These are phyloP conservation scores for Anthoceros angustus DNA, from an alignment of 225 moss, liverwort and hornwort genomes.

Conservation along the genomic window DNA sequence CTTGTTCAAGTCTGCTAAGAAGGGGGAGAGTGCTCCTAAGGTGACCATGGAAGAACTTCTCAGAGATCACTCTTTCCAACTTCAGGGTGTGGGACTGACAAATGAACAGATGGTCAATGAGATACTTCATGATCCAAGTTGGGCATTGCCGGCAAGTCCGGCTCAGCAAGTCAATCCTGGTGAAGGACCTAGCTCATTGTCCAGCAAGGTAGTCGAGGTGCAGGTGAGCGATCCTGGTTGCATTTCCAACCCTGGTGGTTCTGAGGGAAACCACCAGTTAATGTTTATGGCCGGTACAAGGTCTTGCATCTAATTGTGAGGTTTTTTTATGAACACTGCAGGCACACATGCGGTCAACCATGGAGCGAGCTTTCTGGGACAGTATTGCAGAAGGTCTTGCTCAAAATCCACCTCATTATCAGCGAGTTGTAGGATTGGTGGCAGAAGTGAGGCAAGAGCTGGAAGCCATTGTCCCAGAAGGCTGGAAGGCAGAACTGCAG, in stretches of 20 bases:
- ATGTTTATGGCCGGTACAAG: not conserved
- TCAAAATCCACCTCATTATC: conserved; percentile 62
- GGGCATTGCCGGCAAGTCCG: conserved; percentile 30
- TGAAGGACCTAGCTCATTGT: conserved; percentile 10
- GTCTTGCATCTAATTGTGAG: not conserved
- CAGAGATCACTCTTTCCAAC: conserved; percentile 12
- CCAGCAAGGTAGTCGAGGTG: conserved; percentile 14
- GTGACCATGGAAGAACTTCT: not conserved
- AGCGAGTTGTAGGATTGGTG: conserved; percentile 63
- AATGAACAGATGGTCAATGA: conserved; percentile 89
- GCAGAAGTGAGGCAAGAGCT: conserved; percentile 84
- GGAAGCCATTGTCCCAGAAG: conserved; percentile 65
- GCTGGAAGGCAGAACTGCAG: conserved; percentile 71
- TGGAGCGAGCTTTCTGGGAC: conserved; percentile 96
- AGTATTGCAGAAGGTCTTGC: conserved; percentile 56
- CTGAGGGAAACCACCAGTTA: too few relatives aligned
- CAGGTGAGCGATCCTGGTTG: not conserved
- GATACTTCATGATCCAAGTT: conserved; percentile 80
- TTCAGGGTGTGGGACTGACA: conserved; percentile 30
- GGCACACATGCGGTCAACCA: conserved; percentile 63
- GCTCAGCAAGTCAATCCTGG: conserved; percentile 13
- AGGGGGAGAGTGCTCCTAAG: conserved; percentile 13
- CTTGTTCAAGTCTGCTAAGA: conserved; percentile 38
- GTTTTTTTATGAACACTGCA: conserved; percentile 11
- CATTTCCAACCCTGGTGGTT: not conserved